Evolutionary conservation across 441 rosid genomes (phyloP).

Genomic region (Adansonia grandidieri): DNA sequence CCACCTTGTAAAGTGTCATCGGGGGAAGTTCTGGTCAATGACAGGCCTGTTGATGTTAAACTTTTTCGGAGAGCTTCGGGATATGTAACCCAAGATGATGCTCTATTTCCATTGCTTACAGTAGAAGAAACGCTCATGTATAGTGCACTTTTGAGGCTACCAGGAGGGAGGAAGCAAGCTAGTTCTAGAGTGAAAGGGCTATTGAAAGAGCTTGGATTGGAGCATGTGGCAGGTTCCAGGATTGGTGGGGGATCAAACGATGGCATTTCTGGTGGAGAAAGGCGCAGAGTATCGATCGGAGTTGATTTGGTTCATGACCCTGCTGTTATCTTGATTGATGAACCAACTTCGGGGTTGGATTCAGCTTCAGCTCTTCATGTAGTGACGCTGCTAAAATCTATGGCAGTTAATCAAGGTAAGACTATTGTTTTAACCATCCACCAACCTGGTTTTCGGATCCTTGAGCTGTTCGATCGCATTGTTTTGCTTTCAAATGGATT

Average conservation of each 20-base stretch:
- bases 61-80: slow-evolving; percentile 70
- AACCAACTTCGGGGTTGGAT: slow-evolving; percentile 94
- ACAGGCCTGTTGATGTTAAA: slow-evolving; percentile 54
- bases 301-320: slow-evolving; percentile 93
- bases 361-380: slow-evolving; percentile 85
- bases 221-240: slow-evolving; percentile 59
- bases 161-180: slow-evolving; percentile 53
- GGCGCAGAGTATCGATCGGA: slow-evolving; percentile 85
- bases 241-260: slow-evolving; percentile 59
- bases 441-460: slow-evolving; percentile 89
- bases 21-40: slow-evolving; percentile 69
- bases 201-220: slow-evolving; percentile 71
- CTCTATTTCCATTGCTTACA: slow-evolving; percentile 77
- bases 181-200: slow-evolving; percentile 52
- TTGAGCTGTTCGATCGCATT: slow-evolving; percentile 65
- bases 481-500: slow-evolving; percentile 73
- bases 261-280: slow-evolving; percentile 91
- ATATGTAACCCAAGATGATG: slow-evolving; percentile 85
- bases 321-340: slow-evolving; percentile 74
- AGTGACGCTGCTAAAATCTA: slow-evolving; percentile 60
- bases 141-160: slow-evolving; percentile 77
- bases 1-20: slow-evolving; percentile 46
- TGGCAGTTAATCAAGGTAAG: slow-evolving; percentile 71
- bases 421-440: slow-evolving; percentile 81
- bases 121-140: slow-evolving; percentile 82